Evolutionary conservation across 2,329 filamentous ascomycete genomes (phyloP).

Genomic region (Ophiostoma australiae): DNA sequence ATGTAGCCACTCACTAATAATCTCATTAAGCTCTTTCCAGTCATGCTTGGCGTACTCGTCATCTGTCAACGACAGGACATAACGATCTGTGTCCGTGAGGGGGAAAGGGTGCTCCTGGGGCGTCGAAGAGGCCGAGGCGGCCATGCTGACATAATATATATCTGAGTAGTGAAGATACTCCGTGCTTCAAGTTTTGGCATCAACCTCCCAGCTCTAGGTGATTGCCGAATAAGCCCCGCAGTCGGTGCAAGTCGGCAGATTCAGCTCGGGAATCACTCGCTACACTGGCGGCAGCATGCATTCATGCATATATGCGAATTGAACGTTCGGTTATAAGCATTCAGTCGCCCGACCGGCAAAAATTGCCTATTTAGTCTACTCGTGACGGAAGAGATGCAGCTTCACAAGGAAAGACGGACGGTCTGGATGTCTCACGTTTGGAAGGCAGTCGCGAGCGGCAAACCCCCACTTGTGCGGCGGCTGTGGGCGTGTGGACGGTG

Average conservation of each 20-base stretch:
- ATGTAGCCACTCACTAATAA: slow-evolving; percentile 52
- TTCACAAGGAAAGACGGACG: background rate
- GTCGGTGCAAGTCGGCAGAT: background rate
- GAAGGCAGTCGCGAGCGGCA: slow-evolving; percentile 13
- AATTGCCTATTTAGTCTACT: slow-evolving; percentile 14
- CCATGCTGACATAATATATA: slow-evolving; percentile 12
- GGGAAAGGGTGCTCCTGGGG: slow-evolving; percentile 45
- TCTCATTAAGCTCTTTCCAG: slow-evolving; percentile 67
- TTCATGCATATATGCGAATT: background rate
- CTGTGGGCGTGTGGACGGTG: background rate
- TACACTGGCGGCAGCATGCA: background rate
- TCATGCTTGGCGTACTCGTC: slow-evolving; percentile 63
- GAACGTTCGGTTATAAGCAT: background rate
- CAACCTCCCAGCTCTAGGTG: background rate
- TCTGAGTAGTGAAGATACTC: background rate
- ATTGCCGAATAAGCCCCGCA: background rate
- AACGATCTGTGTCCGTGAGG: slow-evolving; percentile 55
- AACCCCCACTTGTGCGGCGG: slow-evolving; percentile 13
- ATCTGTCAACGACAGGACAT: slow-evolving; percentile 60
- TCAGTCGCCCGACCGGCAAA: background rate
- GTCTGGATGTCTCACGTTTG: background rate
- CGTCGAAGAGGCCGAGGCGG: background rate
- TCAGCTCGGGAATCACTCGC: background rate
- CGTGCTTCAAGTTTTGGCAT: background rate
- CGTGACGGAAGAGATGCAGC: background rate